Evolutionary conservation across 257 asterid genomes (phyloP).

Genomic region (Verbascum thapsus): DNA sequence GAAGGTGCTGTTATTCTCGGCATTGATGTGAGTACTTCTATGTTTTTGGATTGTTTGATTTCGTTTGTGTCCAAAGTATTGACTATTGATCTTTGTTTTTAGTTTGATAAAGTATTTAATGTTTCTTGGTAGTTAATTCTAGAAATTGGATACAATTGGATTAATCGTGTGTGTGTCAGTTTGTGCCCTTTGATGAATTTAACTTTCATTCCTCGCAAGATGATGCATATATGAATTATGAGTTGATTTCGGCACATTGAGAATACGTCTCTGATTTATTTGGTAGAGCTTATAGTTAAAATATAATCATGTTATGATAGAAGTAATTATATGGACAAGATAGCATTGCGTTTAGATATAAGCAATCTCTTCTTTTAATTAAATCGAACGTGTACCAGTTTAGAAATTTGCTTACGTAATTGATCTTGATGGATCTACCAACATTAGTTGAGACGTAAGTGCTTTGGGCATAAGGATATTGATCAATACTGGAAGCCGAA

Average conservation of each 20-base stretch:
- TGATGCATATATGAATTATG: not conserved
- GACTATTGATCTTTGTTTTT: constrained; percentile 22
- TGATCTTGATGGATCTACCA: not conserved
- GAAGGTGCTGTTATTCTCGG: constrained; percentile 78
- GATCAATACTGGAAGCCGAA: not conserved
- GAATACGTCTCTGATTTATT: too few relatives aligned
- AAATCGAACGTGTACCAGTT: too few relatives aligned
- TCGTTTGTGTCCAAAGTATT: too few relatives aligned
- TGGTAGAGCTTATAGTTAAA: too few relatives aligned
- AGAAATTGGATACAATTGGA: not conserved
- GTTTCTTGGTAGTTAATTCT: not conserved
- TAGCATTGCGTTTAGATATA: constrained; percentile 13
- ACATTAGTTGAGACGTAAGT: not conserved
- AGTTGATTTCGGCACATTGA: not conserved
- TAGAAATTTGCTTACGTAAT: too few relatives aligned
- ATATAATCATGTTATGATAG: too few relatives aligned
- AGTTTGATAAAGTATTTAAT: constrained; percentile 7
- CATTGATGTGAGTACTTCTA: constrained; percentile 55
- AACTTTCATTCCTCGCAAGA: not conserved
- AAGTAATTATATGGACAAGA: not conserved
- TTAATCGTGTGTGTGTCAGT: not conserved
- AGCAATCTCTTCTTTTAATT: not conserved
- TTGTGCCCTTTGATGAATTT: not conserved
- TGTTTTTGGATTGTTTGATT: not conserved
- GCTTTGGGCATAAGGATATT: constrained; percentile 13